A percentile compares a stretch with the other conserved stretches of the same genome.
These are phyloP conservation scores for Yarrowia hollandica DNA, from an alignment of 805 yeast genomes.

Conservation along the genomic window DNA sequence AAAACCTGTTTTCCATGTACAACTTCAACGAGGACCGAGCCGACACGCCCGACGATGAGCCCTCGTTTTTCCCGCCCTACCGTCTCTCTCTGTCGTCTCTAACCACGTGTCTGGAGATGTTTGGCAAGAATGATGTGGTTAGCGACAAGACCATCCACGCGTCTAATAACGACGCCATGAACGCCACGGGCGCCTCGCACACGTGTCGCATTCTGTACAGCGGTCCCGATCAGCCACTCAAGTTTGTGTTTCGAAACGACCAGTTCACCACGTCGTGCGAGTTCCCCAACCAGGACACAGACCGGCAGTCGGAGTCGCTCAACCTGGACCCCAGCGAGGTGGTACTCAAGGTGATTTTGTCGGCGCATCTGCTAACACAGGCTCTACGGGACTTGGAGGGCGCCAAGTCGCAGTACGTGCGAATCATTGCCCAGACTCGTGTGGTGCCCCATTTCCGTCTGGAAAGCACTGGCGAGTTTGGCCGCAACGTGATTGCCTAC, in stretches of 20 bases:
- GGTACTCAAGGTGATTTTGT: constrained; percentile 53
- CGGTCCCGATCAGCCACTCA: constrained; percentile 55
- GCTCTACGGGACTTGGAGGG: constrained; percentile 59
- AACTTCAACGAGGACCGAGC: constrained; percentile 28
- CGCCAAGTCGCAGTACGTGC: constrained; percentile 52
- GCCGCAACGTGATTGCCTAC: constrained; percentile 62
- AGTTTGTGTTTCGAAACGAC: constrained; percentile 56
- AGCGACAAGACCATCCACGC: too few species aligned
- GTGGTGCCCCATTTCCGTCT: constrained; percentile 50
- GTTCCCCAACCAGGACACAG: constrained; percentile 49
- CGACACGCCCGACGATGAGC: constrained; percentile 7
- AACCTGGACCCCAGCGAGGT: constrained; percentile 49
- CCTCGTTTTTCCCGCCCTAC: constrained; percentile 25
- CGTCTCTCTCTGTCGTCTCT: constrained; percentile 34
- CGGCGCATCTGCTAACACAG: constrained; percentile 54
- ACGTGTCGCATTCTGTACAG: constrained; percentile 48
- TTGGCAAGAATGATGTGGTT: constrained; percentile 28
- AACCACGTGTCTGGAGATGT: constrained; percentile 37
- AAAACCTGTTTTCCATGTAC: constrained; percentile 34
- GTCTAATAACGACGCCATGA: too few species aligned
- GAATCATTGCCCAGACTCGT: constrained; percentile 41
- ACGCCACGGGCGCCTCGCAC: constrained; percentile 30
- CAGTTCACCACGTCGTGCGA: constrained; percentile 58
- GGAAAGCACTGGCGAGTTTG: constrained; percentile 72
- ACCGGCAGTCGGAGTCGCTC: constrained; percentile 39